phyloP scores from a whole-genome alignment of 2,329 filamentous ascomycete genomes.

The Lecanoromycetidae sp. region DNA sequence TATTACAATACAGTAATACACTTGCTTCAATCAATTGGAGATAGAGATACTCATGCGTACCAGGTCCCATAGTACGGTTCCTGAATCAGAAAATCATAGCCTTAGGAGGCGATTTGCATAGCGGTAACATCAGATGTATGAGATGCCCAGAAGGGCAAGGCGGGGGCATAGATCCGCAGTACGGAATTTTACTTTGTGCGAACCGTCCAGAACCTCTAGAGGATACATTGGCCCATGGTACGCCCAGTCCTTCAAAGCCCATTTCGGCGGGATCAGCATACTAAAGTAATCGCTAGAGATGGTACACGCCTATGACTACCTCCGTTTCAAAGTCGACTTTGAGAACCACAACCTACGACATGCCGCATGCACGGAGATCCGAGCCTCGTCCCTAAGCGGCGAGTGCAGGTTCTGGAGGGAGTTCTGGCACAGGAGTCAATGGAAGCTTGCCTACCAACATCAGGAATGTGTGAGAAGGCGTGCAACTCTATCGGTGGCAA shows the following conservation, averaged over 20 bases:
- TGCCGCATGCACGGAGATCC: slow-evolving; percentile 92
- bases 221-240: slow-evolving; percentile 76
- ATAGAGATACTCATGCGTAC: slow-evolving; percentile 5
- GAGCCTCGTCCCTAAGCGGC: slow-evolving; percentile 81
- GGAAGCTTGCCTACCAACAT: slow-evolving; percentile 81
- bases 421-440: slow-evolving; percentile 72
- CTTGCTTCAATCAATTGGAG: background rate
- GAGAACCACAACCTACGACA: slow-evolving; percentile 63
- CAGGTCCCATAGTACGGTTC: slow-evolving; percentile 71
- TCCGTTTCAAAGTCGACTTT: slow-evolving; percentile 84
- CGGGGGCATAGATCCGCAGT: slow-evolving; percentile 75
- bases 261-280: background rate
- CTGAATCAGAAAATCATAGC: slow-evolving; percentile 67
- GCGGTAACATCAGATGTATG: slow-evolving; percentile 66
- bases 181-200: slow-evolving; percentile 84
- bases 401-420: slow-evolving; percentile 87
- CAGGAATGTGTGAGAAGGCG: slow-evolving; percentile 80
- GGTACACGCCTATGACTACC: slow-evolving; percentile 91
- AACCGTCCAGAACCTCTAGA: slow-evolving; percentile 75
- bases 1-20: slow-evolving; percentile 58
- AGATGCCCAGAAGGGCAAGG: slow-evolving; percentile 61
- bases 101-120: slow-evolving; percentile 64
- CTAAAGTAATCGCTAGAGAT: slow-evolving; percentile 45
- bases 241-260: background rate
- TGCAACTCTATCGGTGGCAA: slow-evolving; percentile 67